Evolutionary conservation across 2,329 filamentous ascomycete species (phyloP).

Genomic region (Sporothrix brunneoviolacea): DNA sequence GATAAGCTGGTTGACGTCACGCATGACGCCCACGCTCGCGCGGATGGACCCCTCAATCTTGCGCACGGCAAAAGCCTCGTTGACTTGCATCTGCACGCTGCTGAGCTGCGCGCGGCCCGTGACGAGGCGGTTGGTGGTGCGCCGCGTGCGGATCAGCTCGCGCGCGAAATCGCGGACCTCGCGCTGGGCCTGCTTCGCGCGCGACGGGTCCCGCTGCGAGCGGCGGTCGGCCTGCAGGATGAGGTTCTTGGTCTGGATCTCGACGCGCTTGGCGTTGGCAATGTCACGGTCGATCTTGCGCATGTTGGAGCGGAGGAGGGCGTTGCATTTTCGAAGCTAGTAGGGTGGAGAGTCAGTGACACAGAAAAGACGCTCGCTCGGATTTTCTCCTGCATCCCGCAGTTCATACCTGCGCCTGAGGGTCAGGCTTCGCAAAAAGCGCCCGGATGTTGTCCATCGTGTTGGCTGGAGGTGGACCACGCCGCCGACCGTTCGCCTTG

Average conservation of each 20-base stretch:
- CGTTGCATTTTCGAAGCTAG: constrained; percentile 92
- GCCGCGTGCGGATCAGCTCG: constrained; percentile 78
- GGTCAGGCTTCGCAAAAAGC: constrained; percentile 87
- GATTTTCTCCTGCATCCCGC: too few species aligned
- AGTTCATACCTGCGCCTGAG: constrained; percentile 80
- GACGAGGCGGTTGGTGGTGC: constrained; percentile 64
- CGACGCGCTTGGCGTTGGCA: constrained; percentile 65
- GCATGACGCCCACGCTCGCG: constrained; percentile 88
- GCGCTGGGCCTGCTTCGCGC: constrained; percentile 68
- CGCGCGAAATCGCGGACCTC: constrained; percentile 85
- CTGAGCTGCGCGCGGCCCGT: constrained; percentile 88
- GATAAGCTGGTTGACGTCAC: constrained; percentile 84
- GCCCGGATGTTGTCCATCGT: constrained; percentile 79
- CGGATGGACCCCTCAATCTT: constrained; percentile 93
- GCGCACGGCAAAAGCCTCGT: constrained; percentile 88
- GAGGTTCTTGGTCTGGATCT: constrained; percentile 75
- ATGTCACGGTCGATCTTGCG: constrained; percentile 96
- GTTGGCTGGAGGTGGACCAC: not conserved
- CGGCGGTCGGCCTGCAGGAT: constrained; percentile 80
- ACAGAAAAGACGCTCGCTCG: too few species aligned
- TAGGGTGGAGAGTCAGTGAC: too few species aligned
- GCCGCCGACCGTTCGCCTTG: too few species aligned
- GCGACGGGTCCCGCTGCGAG: constrained; percentile 70
- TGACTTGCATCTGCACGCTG: constrained; percentile 95
- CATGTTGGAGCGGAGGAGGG: constrained; percentile 79